Evolutionary conservation across 225 moss, liverwort and hornwort species (phyloP).

Genomic region (Lunularia cruciata): DNA sequence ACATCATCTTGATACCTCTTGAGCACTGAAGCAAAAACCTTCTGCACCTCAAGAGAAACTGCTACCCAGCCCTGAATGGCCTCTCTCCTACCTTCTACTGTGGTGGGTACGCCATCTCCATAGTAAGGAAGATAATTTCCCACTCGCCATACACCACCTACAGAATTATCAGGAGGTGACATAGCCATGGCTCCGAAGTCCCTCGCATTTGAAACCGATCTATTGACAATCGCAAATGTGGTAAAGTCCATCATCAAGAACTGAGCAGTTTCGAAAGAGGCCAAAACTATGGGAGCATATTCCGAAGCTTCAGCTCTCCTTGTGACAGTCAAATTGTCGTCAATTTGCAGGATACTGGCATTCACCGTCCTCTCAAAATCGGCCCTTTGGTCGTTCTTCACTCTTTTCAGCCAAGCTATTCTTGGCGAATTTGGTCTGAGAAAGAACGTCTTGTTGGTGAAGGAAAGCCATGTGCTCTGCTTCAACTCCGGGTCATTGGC

Average conservation of each 20-base stretch:
- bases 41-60: conserved; percentile 49
- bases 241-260: conserved; percentile 49
- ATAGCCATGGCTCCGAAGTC: conserved; percentile 56
- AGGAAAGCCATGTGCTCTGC: conserved; percentile 49
- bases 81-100: conserved; percentile 30
- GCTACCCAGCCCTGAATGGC: conserved; percentile 62
- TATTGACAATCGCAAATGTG: conserved; percentile 31
- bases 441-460: conserved; percentile 46
- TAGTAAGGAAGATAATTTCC: conserved; percentile 73
- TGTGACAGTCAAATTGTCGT: conserved; percentile 9
- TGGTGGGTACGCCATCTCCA: conserved; percentile 42
- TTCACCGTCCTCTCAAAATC: conserved; percentile 58
- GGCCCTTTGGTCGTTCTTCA: conserved; percentile 53
- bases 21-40: conserved; percentile 53
- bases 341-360: conserved; percentile 38
- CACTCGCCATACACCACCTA: conserved; percentile 53
- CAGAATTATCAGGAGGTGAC: conserved; percentile 44
- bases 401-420: conserved; percentile 47
- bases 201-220: conserved; percentile 44
- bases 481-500: conserved; percentile 36
- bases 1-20: conserved; percentile 44
- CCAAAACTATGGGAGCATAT: conserved; percentile 66
- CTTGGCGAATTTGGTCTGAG: conserved; percentile 58
- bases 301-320: conserved; percentile 46
- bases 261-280: conserved; percentile 17